phyloP scores from a whole-genome alignment of 2,329 filamentous ascomycete genomes.

The Aureobasidium mangrovei region DNA sequence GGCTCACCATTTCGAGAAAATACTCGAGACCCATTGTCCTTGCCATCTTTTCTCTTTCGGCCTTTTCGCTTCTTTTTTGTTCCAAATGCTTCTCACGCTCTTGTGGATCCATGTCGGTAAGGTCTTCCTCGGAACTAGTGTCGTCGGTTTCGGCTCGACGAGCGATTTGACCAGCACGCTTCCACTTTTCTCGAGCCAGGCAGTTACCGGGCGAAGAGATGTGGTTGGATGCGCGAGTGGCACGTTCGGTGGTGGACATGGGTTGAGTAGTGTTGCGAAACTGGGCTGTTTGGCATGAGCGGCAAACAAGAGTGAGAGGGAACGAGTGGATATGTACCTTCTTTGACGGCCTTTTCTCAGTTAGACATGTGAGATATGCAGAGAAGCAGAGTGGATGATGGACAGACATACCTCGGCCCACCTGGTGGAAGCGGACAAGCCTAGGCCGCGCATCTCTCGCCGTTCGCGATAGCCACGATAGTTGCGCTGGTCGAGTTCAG shows the following conservation, averaged over 20 bases:
- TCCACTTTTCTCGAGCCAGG: conserved; percentile 59
- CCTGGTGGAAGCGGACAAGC: conserved; percentile 58
- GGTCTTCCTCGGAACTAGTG: conserved; percentile 39
- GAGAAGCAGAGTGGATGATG: background rate
- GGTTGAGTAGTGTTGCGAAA: conserved; percentile 45
- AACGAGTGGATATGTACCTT: conserved; percentile 19
- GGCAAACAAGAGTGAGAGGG: background rate
- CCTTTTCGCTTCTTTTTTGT: conserved; percentile 42
- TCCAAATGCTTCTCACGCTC: conserved; percentile 27
- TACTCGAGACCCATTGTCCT: conserved; percentile 81
- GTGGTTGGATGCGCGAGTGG: conserved; percentile 16
- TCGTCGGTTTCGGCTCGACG: conserved; percentile 64
- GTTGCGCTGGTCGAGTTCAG: conserved; percentile 42
- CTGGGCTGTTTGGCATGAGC: conserved; percentile 34
- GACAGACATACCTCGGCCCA: conserved; percentile 55
- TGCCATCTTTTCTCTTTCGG: conserved; percentile 54
- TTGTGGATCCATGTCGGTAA: conserved; percentile 29
- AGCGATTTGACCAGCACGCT: conserved; percentile 61
- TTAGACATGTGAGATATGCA: background rate
- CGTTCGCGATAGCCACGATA: conserved; percentile 70
- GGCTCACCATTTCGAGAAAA: conserved; percentile 67
- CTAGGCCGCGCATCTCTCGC: conserved; percentile 60
- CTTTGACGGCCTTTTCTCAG: conserved; percentile 24
- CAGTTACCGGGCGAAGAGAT: conserved; percentile 7
- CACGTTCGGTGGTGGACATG: conserved; percentile 30